phyloP scores from a whole-genome alignment of 1,139 yeast species.

The Candida dubliniensis region DNA sequence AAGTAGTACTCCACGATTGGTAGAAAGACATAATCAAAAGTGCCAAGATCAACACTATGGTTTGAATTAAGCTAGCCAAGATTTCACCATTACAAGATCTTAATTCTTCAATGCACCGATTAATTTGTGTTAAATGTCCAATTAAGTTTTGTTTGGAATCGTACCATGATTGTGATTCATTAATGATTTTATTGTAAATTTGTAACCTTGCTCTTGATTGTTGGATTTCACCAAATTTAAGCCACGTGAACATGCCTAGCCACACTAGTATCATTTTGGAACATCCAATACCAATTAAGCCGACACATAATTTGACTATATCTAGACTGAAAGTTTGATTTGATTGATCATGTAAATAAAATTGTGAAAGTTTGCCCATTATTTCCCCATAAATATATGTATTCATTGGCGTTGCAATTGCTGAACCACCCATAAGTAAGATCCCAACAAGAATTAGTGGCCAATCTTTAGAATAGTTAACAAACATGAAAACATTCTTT shows the following conservation, averaged over 20 bases:
- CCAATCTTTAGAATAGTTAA: conserved; percentile 22
- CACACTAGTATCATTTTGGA: conserved; percentile 53
- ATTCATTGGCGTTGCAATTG: conserved; percentile 60
- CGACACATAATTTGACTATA: conserved; percentile 49
- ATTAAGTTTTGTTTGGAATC: conserved; percentile 54
- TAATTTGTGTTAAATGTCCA: conserved; percentile 65
- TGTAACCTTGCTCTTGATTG: conserved; percentile 55
- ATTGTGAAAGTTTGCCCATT: conserved; percentile 51
- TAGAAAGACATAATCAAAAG: conserved; percentile 67
- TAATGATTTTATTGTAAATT: conserved; percentile 29
- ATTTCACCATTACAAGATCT: conserved; percentile 71
- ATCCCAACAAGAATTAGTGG: conserved; percentile 23
- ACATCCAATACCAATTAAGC: conserved; percentile 58
- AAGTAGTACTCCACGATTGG: conserved; percentile 81
- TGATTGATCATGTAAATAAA: conserved; percentile 26
- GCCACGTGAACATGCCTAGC: conserved; percentile 62
- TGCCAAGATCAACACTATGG: conserved; percentile 52
- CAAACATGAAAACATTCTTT: conserved; percentile 29
- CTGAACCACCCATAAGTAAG: conserved; percentile 34
- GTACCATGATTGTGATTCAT: conserved; percentile 51
- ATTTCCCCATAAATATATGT: conserved; percentile 68
- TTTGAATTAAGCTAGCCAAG: conserved; percentile 56
- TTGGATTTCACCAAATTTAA: conserved; percentile 71
- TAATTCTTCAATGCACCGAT: conserved; percentile 77
- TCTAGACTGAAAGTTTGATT: conserved; percentile 38